Conservation (phyloP, 805 yeast species). For the Ascoidea asiatica region DNA sequence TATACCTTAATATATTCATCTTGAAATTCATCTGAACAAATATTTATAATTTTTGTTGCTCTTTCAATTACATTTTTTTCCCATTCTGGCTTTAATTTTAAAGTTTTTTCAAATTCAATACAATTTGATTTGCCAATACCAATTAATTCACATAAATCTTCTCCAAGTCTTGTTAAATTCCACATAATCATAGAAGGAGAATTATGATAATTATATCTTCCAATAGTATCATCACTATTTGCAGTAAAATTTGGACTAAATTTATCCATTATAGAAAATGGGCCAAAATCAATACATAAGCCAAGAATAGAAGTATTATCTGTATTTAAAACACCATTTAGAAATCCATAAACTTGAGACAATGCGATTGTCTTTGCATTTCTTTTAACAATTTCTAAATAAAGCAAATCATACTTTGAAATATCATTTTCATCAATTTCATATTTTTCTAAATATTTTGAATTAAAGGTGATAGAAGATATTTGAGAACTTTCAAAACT, state of each 20-base stretch:
- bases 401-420: constrained; percentile 58
- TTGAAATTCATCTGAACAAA: constrained; percentile 54
- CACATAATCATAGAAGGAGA: constrained; percentile 87
- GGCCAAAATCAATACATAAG: constrained; percentile 84
- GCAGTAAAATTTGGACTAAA: constrained; percentile 78
- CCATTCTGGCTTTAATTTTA: constrained; percentile 32
- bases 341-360: constrained; percentile 86
- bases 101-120: constrained; percentile 22
- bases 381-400: constrained; percentile 51
- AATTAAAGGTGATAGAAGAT: constrained; percentile 7
- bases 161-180: constrained; percentile 79
- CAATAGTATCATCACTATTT: constrained; percentile 68
- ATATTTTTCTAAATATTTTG: constrained; percentile 16
- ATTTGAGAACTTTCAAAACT: not conserved
- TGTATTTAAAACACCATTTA: constrained; percentile 90
- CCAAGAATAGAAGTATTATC: constrained; percentile 91
- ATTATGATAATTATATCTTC: constrained; percentile 68
- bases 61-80: constrained; percentile 39
- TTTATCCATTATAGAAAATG: constrained; percentile 80
- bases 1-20: constrained; percentile 46
- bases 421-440: constrained; percentile 17
- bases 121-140: constrained; percentile 45
- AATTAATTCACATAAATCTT: constrained; percentile 65
- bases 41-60: constrained; percentile 51
- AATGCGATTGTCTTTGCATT: constrained; percentile 70